Conservation (phyloP, 108 stramenopile species). For the Nitzschia sp. region DNA sequence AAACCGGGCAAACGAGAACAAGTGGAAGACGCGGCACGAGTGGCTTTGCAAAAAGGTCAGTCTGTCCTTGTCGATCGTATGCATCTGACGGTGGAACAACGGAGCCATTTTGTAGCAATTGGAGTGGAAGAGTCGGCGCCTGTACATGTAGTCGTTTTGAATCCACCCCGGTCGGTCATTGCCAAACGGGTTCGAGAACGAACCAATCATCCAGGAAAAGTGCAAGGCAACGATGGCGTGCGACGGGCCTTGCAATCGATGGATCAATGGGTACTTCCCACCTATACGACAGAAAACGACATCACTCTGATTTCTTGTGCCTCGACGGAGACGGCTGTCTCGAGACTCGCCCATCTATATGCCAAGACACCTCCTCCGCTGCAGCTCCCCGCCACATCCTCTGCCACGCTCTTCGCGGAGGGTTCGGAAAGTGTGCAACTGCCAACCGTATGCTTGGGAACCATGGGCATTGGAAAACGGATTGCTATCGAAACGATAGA, state of each 20-base stretch:
- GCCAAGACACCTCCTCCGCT: background rate
- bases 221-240: slow-evolving; percentile 66
- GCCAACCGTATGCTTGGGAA: slow-evolving; percentile 66
- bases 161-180: slow-evolving; percentile 52
- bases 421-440: slow-evolving; percentile 12
- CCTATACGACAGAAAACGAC: slow-evolving; percentile 48
- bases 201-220: slow-evolving; percentile 74
- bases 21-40: slow-evolving; percentile 53
- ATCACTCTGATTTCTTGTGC: slow-evolving; percentile 43
- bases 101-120: slow-evolving; percentile 17
- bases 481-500: slow-evolving; percentile 33
- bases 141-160: slow-evolving; percentile 61
- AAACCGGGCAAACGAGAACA: slow-evolving; percentile 70
- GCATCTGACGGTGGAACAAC: slow-evolving; percentile 71
- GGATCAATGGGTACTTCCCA: slow-evolving; percentile 43
- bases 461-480: slow-evolving; percentile 56
- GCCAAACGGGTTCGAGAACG: slow-evolving; percentile 54
- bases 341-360: slow-evolving; percentile 23
- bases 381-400: background rate
- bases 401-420: background rate
- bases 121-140: slow-evolving; percentile 25
- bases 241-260: slow-evolving; percentile 48
- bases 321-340: slow-evolving; percentile 21
- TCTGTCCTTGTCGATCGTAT: slow-evolving; percentile 81
- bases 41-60: slow-evolving; percentile 37